Evolutionary conservation across 257 asterid genomes (phyloP).

Genomic region (Lithospermum erythrorhizon): DNA sequence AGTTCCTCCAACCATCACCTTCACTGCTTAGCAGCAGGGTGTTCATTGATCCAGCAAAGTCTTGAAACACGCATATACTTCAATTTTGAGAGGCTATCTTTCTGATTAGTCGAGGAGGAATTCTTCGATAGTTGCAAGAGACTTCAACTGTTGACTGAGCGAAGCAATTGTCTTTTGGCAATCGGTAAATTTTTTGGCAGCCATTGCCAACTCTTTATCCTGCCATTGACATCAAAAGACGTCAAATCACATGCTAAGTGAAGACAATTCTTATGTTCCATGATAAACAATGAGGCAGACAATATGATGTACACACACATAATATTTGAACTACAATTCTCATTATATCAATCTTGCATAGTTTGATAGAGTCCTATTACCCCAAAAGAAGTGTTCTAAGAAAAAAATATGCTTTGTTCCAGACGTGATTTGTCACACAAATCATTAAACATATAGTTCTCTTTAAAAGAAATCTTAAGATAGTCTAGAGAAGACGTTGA

Average conservation of each 20-base stretch:
- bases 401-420: neutral
- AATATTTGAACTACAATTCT: neutral
- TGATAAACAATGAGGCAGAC: neutral
- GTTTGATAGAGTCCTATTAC: neutral
- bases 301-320: neutral
- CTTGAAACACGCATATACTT: too few relatives aligned
- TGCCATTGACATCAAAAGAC: slow-evolving; percentile 16
- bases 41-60: neutral
- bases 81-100: neutral
- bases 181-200: slow-evolving; percentile 59
- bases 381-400: neutral
- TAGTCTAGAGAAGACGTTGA: too few relatives aligned
- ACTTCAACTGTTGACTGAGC: slow-evolving; percentile 57
- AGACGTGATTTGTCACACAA: neutral
- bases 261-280: neutral
- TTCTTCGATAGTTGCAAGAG: slow-evolving; percentile 62
- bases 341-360: neutral
- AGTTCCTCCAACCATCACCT: neutral
- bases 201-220: slow-evolving; percentile 63
- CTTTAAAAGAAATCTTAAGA: too few relatives aligned
- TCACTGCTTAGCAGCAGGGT: neutral
- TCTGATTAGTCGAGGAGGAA: slow-evolving; percentile 31
- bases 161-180: slow-evolving; percentile 88
- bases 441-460: too few relatives aligned
- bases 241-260: neutral